phyloP scores from a whole-genome alignment of 179 eudicot species.

The Silene vulgaris region DNA sequence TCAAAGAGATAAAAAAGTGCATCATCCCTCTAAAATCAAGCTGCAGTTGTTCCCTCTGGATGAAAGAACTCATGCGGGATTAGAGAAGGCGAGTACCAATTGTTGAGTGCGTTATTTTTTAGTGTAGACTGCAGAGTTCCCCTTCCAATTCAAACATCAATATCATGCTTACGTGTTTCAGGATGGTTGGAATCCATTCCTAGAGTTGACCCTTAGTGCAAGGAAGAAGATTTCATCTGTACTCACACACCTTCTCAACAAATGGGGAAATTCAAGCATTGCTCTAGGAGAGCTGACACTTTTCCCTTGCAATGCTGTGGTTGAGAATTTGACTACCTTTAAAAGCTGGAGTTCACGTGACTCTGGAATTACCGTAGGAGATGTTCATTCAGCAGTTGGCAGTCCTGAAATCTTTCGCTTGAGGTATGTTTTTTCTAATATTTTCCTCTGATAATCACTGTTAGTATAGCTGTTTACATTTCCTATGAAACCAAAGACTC shows the following conservation, averaged over 20 bases:
- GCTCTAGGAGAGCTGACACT: conserved; percentile 40
- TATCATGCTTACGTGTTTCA: background rate
- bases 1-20: conserved; percentile 2
- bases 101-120: background rate
- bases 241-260: conserved; percentile 33
- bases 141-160: background rate
- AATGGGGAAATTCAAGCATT: conserved; percentile 41
- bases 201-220: conserved; percentile 42
- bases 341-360: conserved; percentile 37
- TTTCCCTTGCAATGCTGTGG: conserved; percentile 28
- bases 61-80: conserved; percentile 28
- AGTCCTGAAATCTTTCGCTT: conserved; percentile 37
- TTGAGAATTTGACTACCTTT: conserved; percentile 22
- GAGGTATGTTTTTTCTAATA: conserved; percentile 27
- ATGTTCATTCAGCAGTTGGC: conserved; percentile 37
- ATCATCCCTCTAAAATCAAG: conserved; percentile 30
- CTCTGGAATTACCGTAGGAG: conserved; percentile 27
- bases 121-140: background rate
- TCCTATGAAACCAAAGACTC: background rate
- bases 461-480: background rate
- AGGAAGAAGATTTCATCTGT: conserved; percentile 41
- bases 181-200: conserved; percentile 35
- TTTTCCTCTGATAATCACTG: conserved; percentile 1
- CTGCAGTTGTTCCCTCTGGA: conserved; percentile 42
- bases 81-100: conserved; percentile 33